Evolutionary conservation across 1,284 basidiomycete species (phyloP).

Genomic region (Butyriboletus appendiculatus): DNA sequence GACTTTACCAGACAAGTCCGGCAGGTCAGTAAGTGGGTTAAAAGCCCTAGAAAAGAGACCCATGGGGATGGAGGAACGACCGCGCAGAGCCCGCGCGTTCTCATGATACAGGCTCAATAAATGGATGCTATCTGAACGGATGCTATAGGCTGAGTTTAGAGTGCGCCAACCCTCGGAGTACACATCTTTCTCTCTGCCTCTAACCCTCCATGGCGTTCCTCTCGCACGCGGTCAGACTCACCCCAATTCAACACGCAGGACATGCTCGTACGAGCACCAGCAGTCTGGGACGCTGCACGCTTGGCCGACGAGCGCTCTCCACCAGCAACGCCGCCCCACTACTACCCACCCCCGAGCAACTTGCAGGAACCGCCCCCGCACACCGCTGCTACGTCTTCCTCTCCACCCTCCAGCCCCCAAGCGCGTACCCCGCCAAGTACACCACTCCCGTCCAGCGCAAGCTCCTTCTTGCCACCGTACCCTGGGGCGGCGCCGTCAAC

Average conservation of each 20-base stretch:
- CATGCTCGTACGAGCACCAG: too few relatives aligned
- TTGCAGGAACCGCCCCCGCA: conserved; percentile 46
- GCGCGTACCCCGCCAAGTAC: conserved; percentile 49
- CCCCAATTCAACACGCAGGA: too few relatives aligned
- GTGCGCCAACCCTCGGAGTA: too few relatives aligned
- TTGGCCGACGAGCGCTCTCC: conserved; percentile 9
- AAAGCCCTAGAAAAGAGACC: conserved; percentile 25
- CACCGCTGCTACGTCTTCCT: conserved; percentile 62
- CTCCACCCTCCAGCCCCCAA: conserved; percentile 50
- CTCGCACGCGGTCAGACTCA: neutral
- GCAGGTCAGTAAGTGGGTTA: conserved; percentile 22
- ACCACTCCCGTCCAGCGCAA: conserved; percentile 53
- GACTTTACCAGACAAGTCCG: conserved; percentile 38
- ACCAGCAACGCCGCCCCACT: neutral
- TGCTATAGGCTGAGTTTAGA: too few relatives aligned
- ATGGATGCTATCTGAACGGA: too few relatives aligned
- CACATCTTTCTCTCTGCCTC: too few relatives aligned
- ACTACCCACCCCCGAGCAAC: conserved; percentile 11
- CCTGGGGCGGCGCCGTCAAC: conserved; percentile 59
- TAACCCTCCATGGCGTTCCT: neutral
- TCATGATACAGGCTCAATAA: neutral
- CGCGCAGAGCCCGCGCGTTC: neutral
- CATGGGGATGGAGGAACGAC: conserved; percentile 8
- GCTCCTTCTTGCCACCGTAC: conserved; percentile 44
- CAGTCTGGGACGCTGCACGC: neutral